These are phyloP conservation scores for Cardamine occulta DNA, from an alignment of 345 rosid species.

Conservation along the genomic window DNA sequence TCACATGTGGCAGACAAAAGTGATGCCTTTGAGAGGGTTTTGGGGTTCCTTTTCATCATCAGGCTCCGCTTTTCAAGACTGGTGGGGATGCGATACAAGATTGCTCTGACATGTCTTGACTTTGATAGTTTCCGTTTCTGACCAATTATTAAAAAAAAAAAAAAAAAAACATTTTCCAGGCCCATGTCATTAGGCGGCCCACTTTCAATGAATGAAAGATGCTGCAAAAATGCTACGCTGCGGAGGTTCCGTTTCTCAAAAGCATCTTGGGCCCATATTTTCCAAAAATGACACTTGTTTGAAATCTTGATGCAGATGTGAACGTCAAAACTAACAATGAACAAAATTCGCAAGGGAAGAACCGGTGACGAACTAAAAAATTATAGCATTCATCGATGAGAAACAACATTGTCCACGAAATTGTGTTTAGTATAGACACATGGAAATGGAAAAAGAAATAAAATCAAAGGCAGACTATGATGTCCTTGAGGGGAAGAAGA, in stretches of 20 bases:
- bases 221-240: not conserved
- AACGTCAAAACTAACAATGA: no score
- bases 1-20: slow-evolving; percentile 41
- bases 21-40: slow-evolving; percentile 43
- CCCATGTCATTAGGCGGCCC: slow-evolving; percentile 36
- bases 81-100: slow-evolving; percentile 41
- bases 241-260: no score
- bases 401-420: no score
- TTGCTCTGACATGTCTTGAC: slow-evolving; percentile 39
- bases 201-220: not conserved
- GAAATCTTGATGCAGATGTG: no score
- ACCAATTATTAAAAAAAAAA: slow-evolving; percentile 11
- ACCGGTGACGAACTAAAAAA: no score
- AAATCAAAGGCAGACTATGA: slow-evolving; percentile 21
- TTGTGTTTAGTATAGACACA: no score
- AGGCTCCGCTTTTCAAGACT: slow-evolving; percentile 46
- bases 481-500: slow-evolving; percentile 45
- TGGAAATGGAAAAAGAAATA: not conserved
- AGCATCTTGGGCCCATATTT: no score
- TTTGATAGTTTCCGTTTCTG: slow-evolving; percentile 33
- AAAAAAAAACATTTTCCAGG: slow-evolving; percentile 25
- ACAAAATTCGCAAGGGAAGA: no score
- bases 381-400: no score
- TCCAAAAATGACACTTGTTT: no score
- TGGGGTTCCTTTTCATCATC: slow-evolving; percentile 41